Conservation (phyloP, 176 grass and related monocot species). For the Triticum turgidum region DNA sequence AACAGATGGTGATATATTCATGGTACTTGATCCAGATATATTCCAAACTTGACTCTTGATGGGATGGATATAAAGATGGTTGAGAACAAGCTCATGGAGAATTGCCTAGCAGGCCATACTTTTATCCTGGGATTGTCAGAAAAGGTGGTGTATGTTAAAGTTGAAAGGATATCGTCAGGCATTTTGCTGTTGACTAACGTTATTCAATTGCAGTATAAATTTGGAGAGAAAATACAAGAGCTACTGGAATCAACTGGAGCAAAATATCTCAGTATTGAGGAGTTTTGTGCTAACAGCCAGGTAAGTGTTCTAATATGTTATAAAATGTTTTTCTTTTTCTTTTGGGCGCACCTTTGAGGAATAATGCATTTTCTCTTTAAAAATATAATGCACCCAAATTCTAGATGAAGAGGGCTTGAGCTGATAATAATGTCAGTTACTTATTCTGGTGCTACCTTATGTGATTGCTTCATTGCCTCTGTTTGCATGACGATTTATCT, state of each 20-base stretch:
- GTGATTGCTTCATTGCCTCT: slow-evolving; percentile 15
- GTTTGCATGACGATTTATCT: neutral
- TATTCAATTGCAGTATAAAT: slow-evolving; percentile 73
- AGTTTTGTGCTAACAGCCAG: slow-evolving; percentile 87
- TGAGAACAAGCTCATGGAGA: slow-evolving; percentile 55
- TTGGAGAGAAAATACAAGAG: slow-evolving; percentile 68
- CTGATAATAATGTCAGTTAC: neutral
- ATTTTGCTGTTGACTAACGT: neutral
- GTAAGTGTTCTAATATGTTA: slow-evolving; percentile 35
- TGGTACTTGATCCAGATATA: slow-evolving; percentile 59
- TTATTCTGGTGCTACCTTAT: neutral
- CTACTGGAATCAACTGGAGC: slow-evolving; percentile 69
- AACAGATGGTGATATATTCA: slow-evolving; percentile 21
- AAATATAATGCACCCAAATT: neutral
- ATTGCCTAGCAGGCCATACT: slow-evolving; percentile 59
- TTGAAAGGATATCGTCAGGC: neutral
- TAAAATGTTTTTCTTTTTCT: neutral
- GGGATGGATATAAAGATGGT: slow-evolving; percentile 64
- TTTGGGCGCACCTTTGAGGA: neutral
- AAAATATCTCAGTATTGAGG: slow-evolving; percentile 59
- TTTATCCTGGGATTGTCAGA: slow-evolving; percentile 71
- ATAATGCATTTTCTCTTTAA: neutral
- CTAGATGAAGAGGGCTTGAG: neutral
- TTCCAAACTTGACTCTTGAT: slow-evolving; percentile 67
- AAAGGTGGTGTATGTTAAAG: slow-evolving; percentile 47